phyloP scores from a whole-genome alignment of 192 early-diverging fungal genomes.

The Kickxella alabastrina region DNA sequence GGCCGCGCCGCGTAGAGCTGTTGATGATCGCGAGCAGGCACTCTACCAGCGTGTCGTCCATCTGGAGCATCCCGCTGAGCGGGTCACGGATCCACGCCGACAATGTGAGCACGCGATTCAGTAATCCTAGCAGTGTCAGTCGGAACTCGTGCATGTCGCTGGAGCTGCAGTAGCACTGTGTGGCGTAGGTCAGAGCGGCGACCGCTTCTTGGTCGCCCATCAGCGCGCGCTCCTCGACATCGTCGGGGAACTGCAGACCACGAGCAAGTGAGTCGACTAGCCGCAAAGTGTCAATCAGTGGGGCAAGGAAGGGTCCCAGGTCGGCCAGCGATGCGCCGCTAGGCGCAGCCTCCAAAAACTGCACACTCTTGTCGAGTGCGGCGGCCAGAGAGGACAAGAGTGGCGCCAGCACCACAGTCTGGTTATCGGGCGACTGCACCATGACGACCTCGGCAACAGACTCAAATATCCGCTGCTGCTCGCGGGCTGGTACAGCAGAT shows the following conservation, averaged over 20 bases:
- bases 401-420: constrained; percentile 15
- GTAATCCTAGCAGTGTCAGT: background rate
- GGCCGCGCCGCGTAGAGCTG: constrained; percentile 33
- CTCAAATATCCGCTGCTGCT: constrained; percentile 50
- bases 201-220: constrained; percentile 22
- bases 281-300: constrained; percentile 18
- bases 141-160: constrained; percentile 23
- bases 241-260: constrained; percentile 44
- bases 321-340: background rate
- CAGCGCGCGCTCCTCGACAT: constrained; percentile 41
- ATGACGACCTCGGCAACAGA: constrained; percentile 40
- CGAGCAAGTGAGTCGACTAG: constrained; percentile 34
- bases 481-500: constrained; percentile 28
- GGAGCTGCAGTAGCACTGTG: constrained; percentile 30
- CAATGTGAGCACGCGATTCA: constrained; percentile 15
- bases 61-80: constrained; percentile 4
- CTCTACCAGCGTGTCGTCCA: constrained; percentile 28
- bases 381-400: constrained; percentile 14
- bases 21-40: constrained; percentile 21
- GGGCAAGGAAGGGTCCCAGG: constrained; percentile 16
- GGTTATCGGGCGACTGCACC: constrained; percentile 20
- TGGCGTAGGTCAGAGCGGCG: constrained; percentile 8
- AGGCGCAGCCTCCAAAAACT: constrained; percentile 10
- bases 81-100: constrained; percentile 10
- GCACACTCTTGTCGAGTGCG: constrained; percentile 7